Evolutionary conservation across 31 red algal genomes (phyloP).

Genomic region (Odonthalia washingtoniensis): DNA sequence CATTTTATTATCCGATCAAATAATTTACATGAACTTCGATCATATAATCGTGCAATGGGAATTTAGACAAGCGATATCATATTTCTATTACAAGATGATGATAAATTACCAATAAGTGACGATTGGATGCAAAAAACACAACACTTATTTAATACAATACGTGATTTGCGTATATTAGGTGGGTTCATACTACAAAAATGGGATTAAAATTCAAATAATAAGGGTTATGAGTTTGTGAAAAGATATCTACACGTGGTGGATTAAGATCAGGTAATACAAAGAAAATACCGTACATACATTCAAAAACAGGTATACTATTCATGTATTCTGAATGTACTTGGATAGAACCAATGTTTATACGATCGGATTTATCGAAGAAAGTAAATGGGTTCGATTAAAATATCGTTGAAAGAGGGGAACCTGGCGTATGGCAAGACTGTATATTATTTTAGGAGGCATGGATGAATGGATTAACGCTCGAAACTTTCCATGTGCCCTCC

Average conservation of each 20-base stretch:
- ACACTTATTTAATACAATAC: slow-evolving; percentile 75
- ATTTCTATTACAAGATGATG: slow-evolving; percentile 86
- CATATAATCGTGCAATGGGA: slow-evolving; percentile 88
- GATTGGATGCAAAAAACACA: slow-evolving; percentile 80
- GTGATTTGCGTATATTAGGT: slow-evolving; percentile 69
- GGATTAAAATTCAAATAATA: too few species aligned
- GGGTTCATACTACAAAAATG: slow-evolving; percentile 87
- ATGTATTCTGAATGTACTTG: slow-evolving; percentile 92
- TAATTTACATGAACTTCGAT: slow-evolving; percentile 84
- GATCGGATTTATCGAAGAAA: slow-evolving; percentile 65
- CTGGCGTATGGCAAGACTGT: slow-evolving; percentile 93
- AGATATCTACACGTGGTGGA: slow-evolving; percentile 78
- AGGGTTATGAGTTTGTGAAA: too few species aligned
- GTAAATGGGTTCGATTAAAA: slow-evolving; percentile 72
- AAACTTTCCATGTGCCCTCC: slow-evolving; percentile 69
- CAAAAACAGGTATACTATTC: slow-evolving; percentile 70
- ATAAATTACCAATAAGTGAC: too few species aligned
- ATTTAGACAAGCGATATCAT: slow-evolving; percentile 76
- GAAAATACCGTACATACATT: slow-evolving; percentile 69
- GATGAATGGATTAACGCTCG: slow-evolving; percentile 78
- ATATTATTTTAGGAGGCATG: slow-evolving; percentile 80
- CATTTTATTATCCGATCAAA: slow-evolving; percentile 83
- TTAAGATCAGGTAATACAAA: slow-evolving; percentile 74
- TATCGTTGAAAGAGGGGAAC: slow-evolving; percentile 63
- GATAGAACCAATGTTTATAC: slow-evolving; percentile 83